Base-by-base conservation (phyloP, 805 yeast species). In the Jamesozyma piceae region DNA sequence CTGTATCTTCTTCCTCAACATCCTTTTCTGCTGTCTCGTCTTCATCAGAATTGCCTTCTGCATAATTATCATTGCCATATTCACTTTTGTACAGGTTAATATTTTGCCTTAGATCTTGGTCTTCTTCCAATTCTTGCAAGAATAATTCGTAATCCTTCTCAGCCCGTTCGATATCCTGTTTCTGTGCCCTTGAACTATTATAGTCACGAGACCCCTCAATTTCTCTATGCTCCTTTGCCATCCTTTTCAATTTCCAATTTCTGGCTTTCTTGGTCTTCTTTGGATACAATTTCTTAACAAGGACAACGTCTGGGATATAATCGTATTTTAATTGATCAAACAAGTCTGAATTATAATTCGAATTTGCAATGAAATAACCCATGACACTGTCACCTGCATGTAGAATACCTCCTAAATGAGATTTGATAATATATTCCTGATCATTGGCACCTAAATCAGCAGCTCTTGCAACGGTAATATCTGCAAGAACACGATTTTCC, bases 341-440 rank as follows among this genome's bases (percentile, higher is more conserved):
- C 44, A 86, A 65, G 17, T 82, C 94, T 36, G 86, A 80, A 69
- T 92, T 92, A 67, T 83, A 87, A 64, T 90, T 92, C 38, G 95
- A 74, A 58, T 86, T 88, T 28, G 80, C 71, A 43, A 90, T 69
- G 64, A 75, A 90, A 65, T 89, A 94, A 39, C 98, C 98, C 77
- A 90, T 68, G n/a, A 78, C 95, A 14, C 92, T 81, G 63, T 92
- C 98, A 53, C 98, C 99, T 2, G 97, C 95, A 63, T 92, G 97
- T 55, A 90, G 72, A 51, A 92, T 77, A 48, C 82, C 96, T 49
- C 98, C 99, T 38, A 92, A 69, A 63, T 94, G 98, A 0, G 96
- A 78, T 60, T 96, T 75, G 26, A 90, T 78, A 52, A 83, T 86
- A 60, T 74, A 89, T 39, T 86, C 82, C 48, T 74, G 74, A 58